Evolutionary conservation across 306 rosid genomes (phyloP), one percentile per base, ranked within the genome.

Genomic region (Medicago truncatula): DNA sequence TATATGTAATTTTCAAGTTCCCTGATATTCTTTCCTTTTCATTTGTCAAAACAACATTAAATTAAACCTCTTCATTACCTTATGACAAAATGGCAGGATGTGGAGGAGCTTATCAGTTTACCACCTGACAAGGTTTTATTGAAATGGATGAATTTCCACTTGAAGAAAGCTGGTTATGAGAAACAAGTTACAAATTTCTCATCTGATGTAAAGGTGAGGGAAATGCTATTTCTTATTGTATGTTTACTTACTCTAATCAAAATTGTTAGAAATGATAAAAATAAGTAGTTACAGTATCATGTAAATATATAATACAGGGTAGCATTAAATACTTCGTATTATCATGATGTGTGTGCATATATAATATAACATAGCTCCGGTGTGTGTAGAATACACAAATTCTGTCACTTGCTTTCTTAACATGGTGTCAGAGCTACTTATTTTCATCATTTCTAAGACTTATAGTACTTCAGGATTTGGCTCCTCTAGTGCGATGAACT

Each of bases 91-190:
- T 81, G 56, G 75, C 94, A 96, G 99, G 99, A 96, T 14, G 99
- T 90, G 86, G 99, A 96, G 85, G 99, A 96, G 86, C 99, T 96
- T 76, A 66, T 96, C 75, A 89, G 92, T 72, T 91, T 96, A 81
- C 75, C 99, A 36, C 99, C 99, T 15, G 99, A 96, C 44, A 96
- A 96, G 87, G 90, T 96, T 79, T 81, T 96, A 74, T 78, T 96
- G 71, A 96, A 96, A 89, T 96, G 99, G 99, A 96, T 96, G 99
- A 96, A 96, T 83, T 96, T 90, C 76, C 99, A 96, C 84, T 81
- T 96, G 73, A 92, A 92, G 83, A 96, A 92, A 83, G 91, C 90
- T 74, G 99, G 99, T 76, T 96, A 92, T 65, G 92, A 88, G 85
- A 96, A 92, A 76, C 93, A 83, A 79, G 99, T 96, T 74, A 90